Percentiles rank a stretch among this genome's conserved stretches.
Evolutionary conservation across 768 basidiomycete species (phyloP).

Genomic region (Agaricus sinodeliciosus): DNA sequence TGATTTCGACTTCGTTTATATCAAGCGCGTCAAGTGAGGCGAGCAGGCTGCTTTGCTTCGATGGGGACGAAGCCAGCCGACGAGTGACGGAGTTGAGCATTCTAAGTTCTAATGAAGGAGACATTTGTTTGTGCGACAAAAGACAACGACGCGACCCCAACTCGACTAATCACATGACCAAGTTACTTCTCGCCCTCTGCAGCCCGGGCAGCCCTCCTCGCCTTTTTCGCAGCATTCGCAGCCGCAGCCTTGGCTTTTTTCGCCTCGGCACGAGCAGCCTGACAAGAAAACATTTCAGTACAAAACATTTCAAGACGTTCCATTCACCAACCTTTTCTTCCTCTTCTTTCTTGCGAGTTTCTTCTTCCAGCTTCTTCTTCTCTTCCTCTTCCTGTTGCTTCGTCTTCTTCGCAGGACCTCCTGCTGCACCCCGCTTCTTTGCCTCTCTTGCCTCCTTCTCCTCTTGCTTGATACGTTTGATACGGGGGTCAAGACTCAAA

Average conservation of each 20-base stretch:
- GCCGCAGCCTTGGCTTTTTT: slow-evolving; percentile 83
- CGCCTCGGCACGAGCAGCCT: slow-evolving; percentile 62
- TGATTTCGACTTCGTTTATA: neutral
- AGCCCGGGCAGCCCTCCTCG: slow-evolving; percentile 57
- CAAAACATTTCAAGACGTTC: neutral
- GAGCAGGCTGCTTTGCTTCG: neutral
- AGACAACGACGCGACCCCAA: neutral
- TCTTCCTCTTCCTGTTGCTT: slow-evolving; percentile 73
- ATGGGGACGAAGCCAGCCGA: no score
- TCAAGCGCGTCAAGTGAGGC: neutral
- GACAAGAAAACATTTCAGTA: slow-evolving; percentile 7
- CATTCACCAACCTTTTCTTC: slow-evolving; percentile 59
- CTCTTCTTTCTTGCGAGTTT: slow-evolving; percentile 74
- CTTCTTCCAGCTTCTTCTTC: slow-evolving; percentile 64
- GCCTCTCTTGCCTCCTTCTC: slow-evolving; percentile 93
- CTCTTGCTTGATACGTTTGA: slow-evolving; percentile 94
- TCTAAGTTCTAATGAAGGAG: neutral
- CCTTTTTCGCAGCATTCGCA: slow-evolving; percentile 90
- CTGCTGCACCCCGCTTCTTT: slow-evolving; percentile 59
- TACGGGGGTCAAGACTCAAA: slow-evolving; percentile 82
- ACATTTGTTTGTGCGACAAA: no score
- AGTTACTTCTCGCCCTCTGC: slow-evolving; percentile 27
- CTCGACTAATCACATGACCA: neutral
- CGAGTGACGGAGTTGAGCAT: neutral
- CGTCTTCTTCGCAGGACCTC: slow-evolving; percentile 55